These are phyloP conservation scores for Trifolium pratense DNA, from an alignment of 306 rosid species.

Conservation along the genomic window DNA sequence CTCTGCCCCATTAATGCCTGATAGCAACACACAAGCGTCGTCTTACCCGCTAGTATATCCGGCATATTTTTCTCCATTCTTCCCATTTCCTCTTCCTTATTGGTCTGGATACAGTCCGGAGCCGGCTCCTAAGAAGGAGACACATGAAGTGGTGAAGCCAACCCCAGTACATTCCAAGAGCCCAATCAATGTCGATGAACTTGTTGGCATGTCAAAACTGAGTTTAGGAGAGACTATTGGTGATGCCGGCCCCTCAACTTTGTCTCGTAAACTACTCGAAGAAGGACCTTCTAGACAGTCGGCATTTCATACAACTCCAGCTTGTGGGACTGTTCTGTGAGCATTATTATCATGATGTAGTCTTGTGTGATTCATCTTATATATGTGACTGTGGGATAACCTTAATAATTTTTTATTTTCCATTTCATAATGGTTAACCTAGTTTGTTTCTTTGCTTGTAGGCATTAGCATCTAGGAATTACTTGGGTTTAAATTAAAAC, in stretches of 20 bases:
- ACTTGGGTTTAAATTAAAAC: conserved; percentile 43
- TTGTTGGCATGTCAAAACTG: conserved; percentile 94
- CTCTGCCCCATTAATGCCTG: conserved; percentile 53
- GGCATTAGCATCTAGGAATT: conserved; percentile 58
- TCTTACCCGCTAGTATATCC: conserved; percentile 75
- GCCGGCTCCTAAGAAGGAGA: conserved; percentile 58
- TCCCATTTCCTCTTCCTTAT: conserved; percentile 72
- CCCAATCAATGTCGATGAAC: conserved; percentile 91
- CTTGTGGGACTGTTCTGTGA: conserved; percentile 51
- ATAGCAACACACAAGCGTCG: conserved; percentile 38
- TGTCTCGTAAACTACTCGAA: conserved; percentile 72
- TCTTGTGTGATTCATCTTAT: conserved; percentile 48
- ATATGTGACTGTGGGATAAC: conserved; percentile 50
- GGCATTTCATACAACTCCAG: conserved; percentile 88
- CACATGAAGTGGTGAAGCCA: conserved; percentile 86
- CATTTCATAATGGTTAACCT: conserved; percentile 44
- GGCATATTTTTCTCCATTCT: conserved; percentile 71
- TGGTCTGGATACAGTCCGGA: conserved; percentile 76
- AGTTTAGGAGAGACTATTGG: conserved; percentile 84
- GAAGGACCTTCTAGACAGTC: conserved; percentile 97
- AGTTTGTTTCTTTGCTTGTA: conserved; percentile 55
- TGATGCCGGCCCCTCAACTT: conserved; percentile 70
- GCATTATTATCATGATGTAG: conserved; percentile 52
- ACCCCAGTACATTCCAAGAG: conserved; percentile 86
- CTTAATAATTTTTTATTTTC: conserved; percentile 51